Evolutionary conservation across 2,329 filamentous ascomycete species (phyloP).

Genomic region (Elsinoe fawcettii): DNA sequence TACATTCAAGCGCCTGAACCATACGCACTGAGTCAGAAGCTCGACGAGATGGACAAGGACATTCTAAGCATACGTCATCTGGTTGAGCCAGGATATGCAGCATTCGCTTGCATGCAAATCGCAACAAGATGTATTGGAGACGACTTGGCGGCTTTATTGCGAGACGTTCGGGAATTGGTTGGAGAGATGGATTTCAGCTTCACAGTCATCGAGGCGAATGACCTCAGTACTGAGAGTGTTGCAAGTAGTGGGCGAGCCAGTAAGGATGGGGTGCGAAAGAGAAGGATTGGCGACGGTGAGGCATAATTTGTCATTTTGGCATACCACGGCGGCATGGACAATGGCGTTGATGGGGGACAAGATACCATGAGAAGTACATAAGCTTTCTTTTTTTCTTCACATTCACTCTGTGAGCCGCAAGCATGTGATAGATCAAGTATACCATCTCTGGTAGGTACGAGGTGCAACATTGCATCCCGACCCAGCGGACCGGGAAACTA

Average conservation of each 20-base stretch:
- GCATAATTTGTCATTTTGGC: background rate
- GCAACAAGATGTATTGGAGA: constrained; percentile 61
- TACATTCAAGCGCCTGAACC: constrained; percentile 60
- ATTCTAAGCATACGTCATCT: constrained; percentile 60
- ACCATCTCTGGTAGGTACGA: background rate
- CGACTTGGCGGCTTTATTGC: constrained; percentile 57
- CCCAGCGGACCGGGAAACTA: background rate
- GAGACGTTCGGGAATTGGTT: constrained; percentile 56
- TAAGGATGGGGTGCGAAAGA: background rate
- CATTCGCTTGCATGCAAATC: constrained; percentile 68
- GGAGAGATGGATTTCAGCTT: constrained; percentile 70
- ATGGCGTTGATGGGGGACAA: background rate
- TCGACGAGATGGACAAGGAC: constrained; percentile 52
- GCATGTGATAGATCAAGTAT: background rate
- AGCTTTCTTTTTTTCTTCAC: background rate
- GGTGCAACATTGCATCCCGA: background rate
- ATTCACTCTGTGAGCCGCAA: background rate
- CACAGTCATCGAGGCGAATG: constrained; percentile 42
- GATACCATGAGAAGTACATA: background rate
- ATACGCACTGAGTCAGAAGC: constrained; percentile 51
- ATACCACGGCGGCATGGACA: background rate
- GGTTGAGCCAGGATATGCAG: constrained; percentile 63
- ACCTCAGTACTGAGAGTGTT: background rate
- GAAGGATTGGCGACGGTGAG: background rate
- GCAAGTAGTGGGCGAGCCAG: background rate